Evolutionary conservation across 495 filamentous ascomycete genomes (phyloP).

Genomic region (Podospora anserina): DNA sequence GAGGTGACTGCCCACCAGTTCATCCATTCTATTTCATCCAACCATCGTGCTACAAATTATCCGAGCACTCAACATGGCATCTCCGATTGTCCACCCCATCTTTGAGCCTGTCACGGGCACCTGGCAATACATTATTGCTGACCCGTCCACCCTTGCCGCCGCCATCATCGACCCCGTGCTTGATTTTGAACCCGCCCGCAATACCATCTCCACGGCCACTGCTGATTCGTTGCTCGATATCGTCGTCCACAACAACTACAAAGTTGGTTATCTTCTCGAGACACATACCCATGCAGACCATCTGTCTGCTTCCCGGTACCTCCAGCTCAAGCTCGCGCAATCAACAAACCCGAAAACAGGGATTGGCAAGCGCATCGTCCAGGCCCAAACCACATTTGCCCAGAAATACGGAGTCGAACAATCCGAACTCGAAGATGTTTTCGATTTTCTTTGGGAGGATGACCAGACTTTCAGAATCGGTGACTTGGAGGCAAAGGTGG

Average conservation of each 20-base stretch:
- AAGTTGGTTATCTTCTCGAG: constrained; percentile 50
- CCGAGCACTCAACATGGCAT: constrained; percentile 14
- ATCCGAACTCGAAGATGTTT: constrained; percentile 44
- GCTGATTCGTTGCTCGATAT: constrained; percentile 50
- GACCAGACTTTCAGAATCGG: constrained; percentile 53
- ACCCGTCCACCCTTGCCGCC: constrained; percentile 44
- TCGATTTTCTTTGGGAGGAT: constrained; percentile 54
- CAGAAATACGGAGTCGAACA: constrained; percentile 43
- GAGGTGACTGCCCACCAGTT: not conserved
- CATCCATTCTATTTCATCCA: not conserved
- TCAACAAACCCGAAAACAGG: constrained; percentile 26
- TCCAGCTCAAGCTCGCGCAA: constrained; percentile 43
- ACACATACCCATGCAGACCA: constrained; percentile 64
- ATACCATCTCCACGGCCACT: constrained; percentile 43
- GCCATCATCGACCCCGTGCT: constrained; percentile 61
- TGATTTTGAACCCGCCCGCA: constrained; percentile 51
- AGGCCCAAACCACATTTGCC: constrained; percentile 52
- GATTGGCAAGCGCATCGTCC: constrained; percentile 54
- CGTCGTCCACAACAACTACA: constrained; percentile 45
- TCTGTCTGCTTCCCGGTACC: constrained; percentile 55
- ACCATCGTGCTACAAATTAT: not conserved
- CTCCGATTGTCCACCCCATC: constrained; percentile 28
- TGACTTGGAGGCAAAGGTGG: constrained; percentile 39
- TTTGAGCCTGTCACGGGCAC: constrained; percentile 47
- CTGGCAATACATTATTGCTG: constrained; percentile 61